phyloP scores from a whole-genome alignment of 768 basidiomycete species.

The Lentinula boryana region DNA sequence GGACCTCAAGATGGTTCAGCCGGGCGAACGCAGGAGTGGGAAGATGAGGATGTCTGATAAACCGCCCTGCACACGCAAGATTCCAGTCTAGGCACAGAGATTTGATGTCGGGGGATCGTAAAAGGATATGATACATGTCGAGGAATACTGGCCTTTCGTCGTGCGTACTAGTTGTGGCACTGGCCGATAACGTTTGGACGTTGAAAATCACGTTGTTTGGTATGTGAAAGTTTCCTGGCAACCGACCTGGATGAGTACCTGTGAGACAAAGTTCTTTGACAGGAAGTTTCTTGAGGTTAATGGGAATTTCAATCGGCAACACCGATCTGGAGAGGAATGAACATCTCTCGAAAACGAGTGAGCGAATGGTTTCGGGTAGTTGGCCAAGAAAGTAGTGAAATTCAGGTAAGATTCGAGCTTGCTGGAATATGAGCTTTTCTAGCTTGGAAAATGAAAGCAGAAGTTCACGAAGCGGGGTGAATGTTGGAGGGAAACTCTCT shows the following conservation, averaged over 20 bases:
- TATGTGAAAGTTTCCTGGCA: not conserved
- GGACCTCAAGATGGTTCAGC: conserved; percentile 11
- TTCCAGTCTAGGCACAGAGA: conserved; percentile 39
- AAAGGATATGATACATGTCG: not conserved
- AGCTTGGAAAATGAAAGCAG: not conserved
- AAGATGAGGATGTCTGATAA: conserved; percentile 12
- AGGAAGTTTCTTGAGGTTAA: conserved; percentile 26
- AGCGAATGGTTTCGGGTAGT: not conserved
- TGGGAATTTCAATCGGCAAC: not conserved
- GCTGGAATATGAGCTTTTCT: not conserved
- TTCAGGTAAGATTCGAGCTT: not conserved
- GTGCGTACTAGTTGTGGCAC: not conserved
- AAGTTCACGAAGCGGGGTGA: not conserved
- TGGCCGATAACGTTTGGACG: not conserved
- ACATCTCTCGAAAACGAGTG: not conserved
- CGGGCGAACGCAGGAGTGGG: conserved; percentile 13
- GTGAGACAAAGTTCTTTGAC: conserved; percentile 35
- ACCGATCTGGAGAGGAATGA: not conserved
- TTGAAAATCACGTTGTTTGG: not conserved
- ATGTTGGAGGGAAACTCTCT: not conserved
- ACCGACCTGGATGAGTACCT: conserved; percentile 25
- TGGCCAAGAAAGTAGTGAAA: not conserved
- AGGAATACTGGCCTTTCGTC: conserved; percentile 13
- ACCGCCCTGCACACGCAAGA: conserved; percentile 27
- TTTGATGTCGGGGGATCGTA: conserved; percentile 22